These are phyloP conservation scores for Proliferodiscus dingleyae DNA, from an alignment of 2,329 filamentous ascomycete genomes.

Conservation along the genomic window DNA sequence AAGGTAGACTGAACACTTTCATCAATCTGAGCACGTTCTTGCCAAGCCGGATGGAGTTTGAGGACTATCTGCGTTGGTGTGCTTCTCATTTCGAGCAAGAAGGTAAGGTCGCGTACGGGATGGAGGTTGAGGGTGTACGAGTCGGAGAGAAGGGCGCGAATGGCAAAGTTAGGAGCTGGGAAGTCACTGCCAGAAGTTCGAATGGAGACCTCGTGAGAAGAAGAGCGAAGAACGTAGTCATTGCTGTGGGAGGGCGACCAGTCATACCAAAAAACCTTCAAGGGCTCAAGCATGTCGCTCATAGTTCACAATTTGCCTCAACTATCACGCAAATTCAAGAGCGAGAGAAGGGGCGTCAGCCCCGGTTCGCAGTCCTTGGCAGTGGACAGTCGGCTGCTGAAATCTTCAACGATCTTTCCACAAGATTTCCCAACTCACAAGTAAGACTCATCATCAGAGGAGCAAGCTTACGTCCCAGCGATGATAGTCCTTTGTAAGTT, in stretches of 20 bases:
- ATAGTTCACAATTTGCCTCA: constrained; percentile 82
- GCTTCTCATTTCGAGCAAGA: constrained; percentile 63
- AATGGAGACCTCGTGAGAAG: constrained; percentile 37
- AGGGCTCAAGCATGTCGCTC: constrained; percentile 69
- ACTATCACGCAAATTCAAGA: constrained; percentile 52
- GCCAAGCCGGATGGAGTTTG: constrained; percentile 81
- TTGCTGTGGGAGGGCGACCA: constrained; percentile 64
- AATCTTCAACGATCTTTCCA: constrained; percentile 86
- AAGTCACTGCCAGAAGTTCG: constrained; percentile 25
- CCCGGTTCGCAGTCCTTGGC: constrained; percentile 71
- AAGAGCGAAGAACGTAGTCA: constrained; percentile 48
- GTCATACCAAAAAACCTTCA: constrained; percentile 66
- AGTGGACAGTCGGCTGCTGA: constrained; percentile 91
- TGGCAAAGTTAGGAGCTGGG: constrained; percentile 30
- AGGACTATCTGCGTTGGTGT: constrained; percentile 94
- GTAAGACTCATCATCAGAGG: constrained; percentile 77
- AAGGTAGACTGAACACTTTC: constrained; percentile 80
- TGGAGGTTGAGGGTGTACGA: constrained; percentile 62
- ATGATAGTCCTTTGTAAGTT: constrained; percentile 90
- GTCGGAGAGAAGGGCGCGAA: constrained; percentile 8
- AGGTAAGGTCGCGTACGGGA: constrained; percentile 62
- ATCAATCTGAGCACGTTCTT: constrained; percentile 87
- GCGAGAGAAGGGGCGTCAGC: constrained; percentile 14
- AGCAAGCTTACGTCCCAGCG: constrained; percentile 79
- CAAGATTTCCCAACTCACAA: constrained; percentile 73